phyloP scores from a whole-genome alignment of 257 asterid species.

The Phtheirospermum japonicum region DNA sequence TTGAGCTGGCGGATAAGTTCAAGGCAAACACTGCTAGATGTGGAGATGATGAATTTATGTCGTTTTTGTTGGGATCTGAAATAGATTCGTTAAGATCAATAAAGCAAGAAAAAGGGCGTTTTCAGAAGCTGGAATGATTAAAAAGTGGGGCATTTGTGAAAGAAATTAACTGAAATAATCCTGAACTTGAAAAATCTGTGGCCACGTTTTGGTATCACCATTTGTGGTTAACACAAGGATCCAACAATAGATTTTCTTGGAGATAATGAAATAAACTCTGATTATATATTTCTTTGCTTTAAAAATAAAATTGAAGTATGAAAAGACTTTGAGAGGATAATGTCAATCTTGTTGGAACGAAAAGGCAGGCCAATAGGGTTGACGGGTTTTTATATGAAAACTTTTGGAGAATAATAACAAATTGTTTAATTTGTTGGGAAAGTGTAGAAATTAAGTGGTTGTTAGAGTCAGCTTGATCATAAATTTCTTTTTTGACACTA shows the following conservation, averaged over 20 bases:
- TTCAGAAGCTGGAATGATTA: no score
- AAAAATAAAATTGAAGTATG: background rate
- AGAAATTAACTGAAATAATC: background rate
- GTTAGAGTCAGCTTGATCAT: slow-evolving; percentile 32
- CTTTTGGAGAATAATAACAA: background rate
- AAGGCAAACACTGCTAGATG: no score
- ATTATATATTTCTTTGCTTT: background rate
- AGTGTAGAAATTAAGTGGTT: background rate
- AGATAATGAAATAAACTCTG: slow-evolving; percentile 1
- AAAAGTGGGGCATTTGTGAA: background rate
- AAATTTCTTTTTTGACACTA: slow-evolving; percentile 5
- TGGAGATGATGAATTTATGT: no score
- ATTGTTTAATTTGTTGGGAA: background rate
- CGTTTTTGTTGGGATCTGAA: no score
- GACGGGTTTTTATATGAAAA: slow-evolving; percentile 19
- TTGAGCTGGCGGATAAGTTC: no score
- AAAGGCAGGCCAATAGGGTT: slow-evolving; percentile 15
- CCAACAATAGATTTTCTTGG: slow-evolving; percentile 13
- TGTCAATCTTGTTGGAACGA: background rate
- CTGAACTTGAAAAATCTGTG: slow-evolving; percentile 77
- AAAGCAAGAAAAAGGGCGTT: background rate
- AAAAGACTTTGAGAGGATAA: slow-evolving; percentile 14
- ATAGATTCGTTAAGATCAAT: no score
- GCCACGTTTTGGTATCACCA: slow-evolving; percentile 42
- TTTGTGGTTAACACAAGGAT: slow-evolving; percentile 28